Evolutionary conservation across 2,329 filamentous ascomycete genomes (phyloP), one percentile per base, ranked within the genome.

Genomic region (Reticulascus tulasneorum): DNA sequence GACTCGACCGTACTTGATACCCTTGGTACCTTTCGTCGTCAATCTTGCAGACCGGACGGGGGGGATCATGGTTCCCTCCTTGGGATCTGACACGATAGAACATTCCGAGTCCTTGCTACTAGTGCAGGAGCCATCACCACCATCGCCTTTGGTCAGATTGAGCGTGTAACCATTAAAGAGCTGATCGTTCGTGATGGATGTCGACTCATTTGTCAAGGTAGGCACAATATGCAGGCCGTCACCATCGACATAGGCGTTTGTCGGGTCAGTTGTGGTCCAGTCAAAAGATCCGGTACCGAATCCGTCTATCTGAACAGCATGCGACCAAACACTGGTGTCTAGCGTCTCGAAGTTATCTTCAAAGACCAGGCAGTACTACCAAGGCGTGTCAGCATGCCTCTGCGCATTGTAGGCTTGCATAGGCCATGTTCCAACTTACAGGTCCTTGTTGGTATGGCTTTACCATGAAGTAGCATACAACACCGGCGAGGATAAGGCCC

Each of bases 221-320:
- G 71, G 72, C n/a, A 72, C 64, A 33, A 77, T 75, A 51, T 74
- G 71, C 25, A 76, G 59, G n/a, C 70, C 71, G 18, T 66, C 54
- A 0, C 46, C 52, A 46, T 73, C 67, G 23, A 66, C 57, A 49
- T 67, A 76, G 11, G 64, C 55, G 51, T 77, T 77, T 34, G 50
- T 52, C 1, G 54, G 42, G 43, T 73, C 69, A 4, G 52, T 58
- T 6, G 72, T 76, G 1, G 72, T 74, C 71, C 70, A 73, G 56
- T 75, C 72, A 47, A 76, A 76, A 23, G 64, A 59, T 12, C 68
- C 68, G n/a, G 62, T 67, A 31, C 69, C 64, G 45, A 61, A 69
- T 9, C 59, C 68, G 35, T 60, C 55, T n/a, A 66, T 47, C 51
- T 60, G 52, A 12, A 72, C 63, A 47, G 74, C 69, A 38, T 68